Conservation (phyloP, 2,329 filamentous ascomycete genomes). For the Trichoderma aggressivum region DNA sequence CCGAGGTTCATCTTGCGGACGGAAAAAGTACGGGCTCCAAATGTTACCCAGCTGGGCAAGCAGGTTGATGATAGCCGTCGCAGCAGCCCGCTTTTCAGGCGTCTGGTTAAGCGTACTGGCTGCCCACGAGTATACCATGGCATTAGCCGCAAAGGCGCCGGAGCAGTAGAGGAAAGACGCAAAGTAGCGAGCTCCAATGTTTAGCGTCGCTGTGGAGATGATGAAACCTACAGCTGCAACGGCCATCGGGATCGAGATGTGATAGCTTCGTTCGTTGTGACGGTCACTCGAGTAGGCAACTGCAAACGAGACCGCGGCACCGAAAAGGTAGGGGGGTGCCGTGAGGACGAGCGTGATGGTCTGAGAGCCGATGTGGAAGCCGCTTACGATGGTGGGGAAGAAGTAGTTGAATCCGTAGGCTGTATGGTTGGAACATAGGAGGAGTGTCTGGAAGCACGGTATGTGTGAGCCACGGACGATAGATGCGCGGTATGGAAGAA, state of each 20-base stretch:
- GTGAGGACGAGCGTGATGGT: conserved; percentile 50
- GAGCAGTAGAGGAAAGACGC: conserved; percentile 34
- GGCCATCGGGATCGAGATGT: conserved; percentile 40
- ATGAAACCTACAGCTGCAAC: conserved; percentile 40
- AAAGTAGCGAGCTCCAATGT: conserved; percentile 29
- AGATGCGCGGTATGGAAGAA: too few species aligned
- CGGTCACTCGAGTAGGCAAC: conserved; percentile 35
- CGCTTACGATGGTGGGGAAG: conserved; percentile 23
- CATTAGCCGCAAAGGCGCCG: conserved; percentile 35
- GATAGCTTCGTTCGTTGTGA: conserved; percentile 43
- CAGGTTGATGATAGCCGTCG: conserved; percentile 34
- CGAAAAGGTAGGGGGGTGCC: conserved; percentile 32
- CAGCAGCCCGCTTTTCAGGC: conserved; percentile 42
- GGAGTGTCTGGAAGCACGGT: conserved; percentile 21
- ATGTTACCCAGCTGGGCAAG: conserved; percentile 34
- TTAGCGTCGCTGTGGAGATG: conserved; percentile 25
- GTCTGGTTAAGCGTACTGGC: conserved; percentile 40
- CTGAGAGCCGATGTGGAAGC: conserved; percentile 41
- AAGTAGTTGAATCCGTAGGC: conserved; percentile 45
- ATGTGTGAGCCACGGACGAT: not conserved
- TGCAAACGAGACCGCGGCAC: conserved; percentile 28
- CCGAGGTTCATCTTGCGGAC: conserved; percentile 36
- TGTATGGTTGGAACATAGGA: conserved; percentile 48
- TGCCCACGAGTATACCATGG: conserved; percentile 37
- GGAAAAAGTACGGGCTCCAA: conserved; percentile 43